These are phyloP conservation scores for Symbiodinium natans DNA, from an alignment of 73 alveolate genomes.

Conservation along the genomic window DNA sequence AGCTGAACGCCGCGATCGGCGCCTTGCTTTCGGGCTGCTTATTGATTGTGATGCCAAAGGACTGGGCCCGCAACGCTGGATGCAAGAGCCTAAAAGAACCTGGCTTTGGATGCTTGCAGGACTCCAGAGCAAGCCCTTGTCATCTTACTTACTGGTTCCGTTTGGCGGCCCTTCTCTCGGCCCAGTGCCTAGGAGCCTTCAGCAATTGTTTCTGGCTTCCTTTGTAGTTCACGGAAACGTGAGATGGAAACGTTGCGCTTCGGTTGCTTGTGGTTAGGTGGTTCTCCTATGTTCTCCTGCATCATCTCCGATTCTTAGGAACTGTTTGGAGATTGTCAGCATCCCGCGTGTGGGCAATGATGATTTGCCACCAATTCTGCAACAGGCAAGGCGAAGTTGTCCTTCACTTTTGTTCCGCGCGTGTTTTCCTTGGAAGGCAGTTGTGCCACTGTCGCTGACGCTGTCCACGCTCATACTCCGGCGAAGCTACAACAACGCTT, in stretches of 20 bases:
- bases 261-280: too few relatives aligned
- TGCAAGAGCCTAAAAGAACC: too few relatives aligned
- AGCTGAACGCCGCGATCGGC: conserved; percentile 70
- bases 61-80: not conserved
- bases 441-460: conserved; percentile 60
- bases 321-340: conserved; percentile 66
- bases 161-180: not conserved
- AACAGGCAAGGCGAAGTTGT: conserved; percentile 23
- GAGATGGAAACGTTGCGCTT: too few relatives aligned
- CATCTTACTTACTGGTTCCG: not conserved
- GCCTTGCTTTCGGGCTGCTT: conserved; percentile 62
- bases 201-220: not conserved
- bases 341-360: conserved; percentile 84
- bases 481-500: conserved; percentile 17
- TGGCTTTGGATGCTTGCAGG: not conserved
- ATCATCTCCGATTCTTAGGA: too few relatives aligned
- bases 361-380: conserved; percentile 65
- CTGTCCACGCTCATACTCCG: conserved; percentile 19
- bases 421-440: not conserved
- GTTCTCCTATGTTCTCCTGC: not conserved
- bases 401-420: too few relatives aligned
- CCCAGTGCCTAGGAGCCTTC: not conserved
- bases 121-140: conserved; percentile 2
- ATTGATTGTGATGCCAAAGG: conserved; percentile 34
- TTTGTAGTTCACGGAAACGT: too few relatives aligned